A percentile compares a stretch with the other conserved stretches of the same genome.
Conservation (phyloP, 2,329 filamentous ascomycete species). For the Colletotrichum graminicola region DNA sequence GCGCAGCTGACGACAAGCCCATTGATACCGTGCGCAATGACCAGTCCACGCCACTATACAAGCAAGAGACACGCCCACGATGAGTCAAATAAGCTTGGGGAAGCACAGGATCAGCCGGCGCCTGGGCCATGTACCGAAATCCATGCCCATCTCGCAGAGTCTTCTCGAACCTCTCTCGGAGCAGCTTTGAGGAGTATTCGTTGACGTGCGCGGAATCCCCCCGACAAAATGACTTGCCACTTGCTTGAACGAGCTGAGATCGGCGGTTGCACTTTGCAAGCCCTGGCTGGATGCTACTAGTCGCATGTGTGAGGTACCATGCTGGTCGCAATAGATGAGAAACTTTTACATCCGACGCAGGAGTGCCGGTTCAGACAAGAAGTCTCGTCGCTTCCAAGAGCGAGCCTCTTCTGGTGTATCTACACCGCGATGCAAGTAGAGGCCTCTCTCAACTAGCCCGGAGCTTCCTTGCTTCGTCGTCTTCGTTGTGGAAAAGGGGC, state of each 20-base stretch:
- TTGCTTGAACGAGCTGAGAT: neutral
- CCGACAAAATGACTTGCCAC: conserved; percentile 1
- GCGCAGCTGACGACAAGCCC: neutral
- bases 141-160: conserved; percentile 1
- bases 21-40: conserved; percentile 5
- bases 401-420: neutral
- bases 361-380: neutral
- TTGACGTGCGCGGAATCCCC: conserved; percentile 25
- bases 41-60: neutral
- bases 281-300: neutral
- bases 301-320: neutral
- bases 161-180: conserved; percentile 18
- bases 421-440: neutral
- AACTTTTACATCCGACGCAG: neutral
- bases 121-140: neutral
- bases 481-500: neutral
- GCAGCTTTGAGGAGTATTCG: neutral
- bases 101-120: conserved; percentile 1
- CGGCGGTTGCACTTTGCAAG: neutral
- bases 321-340: neutral
- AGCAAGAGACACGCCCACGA: neutral
- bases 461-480: neutral
- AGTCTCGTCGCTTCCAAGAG: neutral
- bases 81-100: conserved; percentile 14
- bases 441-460: too few species aligned